Evolutionary conservation across 108 stramenopile species (phyloP), one percentile per base, ranked within the genome.

Genomic region (Fistulifera solaris): DNA sequence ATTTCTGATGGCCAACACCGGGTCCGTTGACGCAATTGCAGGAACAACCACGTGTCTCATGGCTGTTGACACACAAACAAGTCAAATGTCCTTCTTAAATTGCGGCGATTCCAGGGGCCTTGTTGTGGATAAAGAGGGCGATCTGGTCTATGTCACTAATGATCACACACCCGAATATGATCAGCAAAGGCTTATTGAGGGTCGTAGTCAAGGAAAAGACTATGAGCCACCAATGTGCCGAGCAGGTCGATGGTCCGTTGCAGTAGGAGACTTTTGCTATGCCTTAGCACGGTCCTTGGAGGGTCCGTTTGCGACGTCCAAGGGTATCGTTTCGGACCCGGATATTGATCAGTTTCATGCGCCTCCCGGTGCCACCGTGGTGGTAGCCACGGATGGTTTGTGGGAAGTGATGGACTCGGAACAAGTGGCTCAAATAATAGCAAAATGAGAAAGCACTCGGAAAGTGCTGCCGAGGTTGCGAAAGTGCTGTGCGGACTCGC

Each of bases 331-430:
- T 0, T 73, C 69, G 55, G 81, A 82, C 41, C 67, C 81, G 8
- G 81, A 83, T 57, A 55, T 89, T 1, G 52, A 70, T 3, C 59
- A 49, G 15, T 27, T 76, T 14, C 13, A 63, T 11, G 68, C 68
- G 1, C 54, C 63, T 24, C 53, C 72, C 22, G 77, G 71, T 28
- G 42, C 71, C 27, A 68, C 74, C 38, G 50, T 72, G 15, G 65
- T 89, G 2, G 45, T 76, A 2, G 81, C 88, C 19, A 70, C 70
- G n/a, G 88, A 89, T 77, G 88, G 88, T 38, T 41, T 89, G 10
- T 89, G 81, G 70, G 82, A 85, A 56, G 84, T 86, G 26, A 83
- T 85, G 65, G 82, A 73, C 46, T 80, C 80, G 27, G 75, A 79
- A 54, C 81, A 89, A 62, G 80, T 78, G 21, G 83, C 73, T 4